Percentiles rank a stretch among this genome's conserved stretches.
phyloP scores from a whole-genome alignment of 805 yeast genomes.

The Pichia membranifaciens region DNA sequence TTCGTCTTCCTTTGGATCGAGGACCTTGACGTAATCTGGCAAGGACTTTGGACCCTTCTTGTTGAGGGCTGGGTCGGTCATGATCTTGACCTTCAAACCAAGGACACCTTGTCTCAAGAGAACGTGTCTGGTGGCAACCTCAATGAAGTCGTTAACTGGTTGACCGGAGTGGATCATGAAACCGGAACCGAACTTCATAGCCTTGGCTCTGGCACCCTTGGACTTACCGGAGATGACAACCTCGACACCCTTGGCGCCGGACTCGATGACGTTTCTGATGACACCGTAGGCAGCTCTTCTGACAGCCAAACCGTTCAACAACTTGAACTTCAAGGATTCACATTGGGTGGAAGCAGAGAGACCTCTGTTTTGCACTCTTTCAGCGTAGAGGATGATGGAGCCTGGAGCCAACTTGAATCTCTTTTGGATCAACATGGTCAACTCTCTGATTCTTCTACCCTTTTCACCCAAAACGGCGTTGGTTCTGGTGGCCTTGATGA shows the following conservation, averaged over 20 bases:
- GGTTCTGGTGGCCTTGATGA: constrained; percentile 98
- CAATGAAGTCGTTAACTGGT: constrained; percentile 98
- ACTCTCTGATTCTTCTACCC: constrained; percentile 99
- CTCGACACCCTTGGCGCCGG: constrained; percentile 99
- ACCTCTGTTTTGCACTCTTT: constrained; percentile 99
- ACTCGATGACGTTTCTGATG: constrained; percentile 99
- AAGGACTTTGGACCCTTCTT: constrained; percentile 82
- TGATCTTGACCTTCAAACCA: constrained; percentile 98
- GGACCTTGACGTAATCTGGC: constrained; percentile 91
- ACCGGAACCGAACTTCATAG: constrained; percentile 99
- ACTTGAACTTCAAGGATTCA: constrained; percentile 97
- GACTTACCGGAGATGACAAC: constrained; percentile 99
- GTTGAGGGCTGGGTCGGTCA: constrained; percentile 95
- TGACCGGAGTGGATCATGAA: constrained; percentile 99
- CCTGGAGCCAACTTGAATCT: constrained; percentile 96
- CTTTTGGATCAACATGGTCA: constrained; percentile 95
- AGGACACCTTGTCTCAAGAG: constrained; percentile 99
- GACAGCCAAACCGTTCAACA: constrained; percentile 97
- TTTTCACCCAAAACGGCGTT: constrained; percentile 98
- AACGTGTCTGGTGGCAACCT: constrained; percentile 98
- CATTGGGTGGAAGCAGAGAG: constrained; percentile 99
- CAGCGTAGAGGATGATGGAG: constrained; percentile 91
- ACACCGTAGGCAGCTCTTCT: constrained; percentile 99
- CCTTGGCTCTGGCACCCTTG: constrained; percentile 99
- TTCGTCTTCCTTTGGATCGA: constrained; percentile 94